A percentile compares a stretch with the other conserved stretches of the same genome.
phyloP scores from a whole-genome alignment of 129 eudicot species.

The Saposhnikovia divaricata region DNA sequence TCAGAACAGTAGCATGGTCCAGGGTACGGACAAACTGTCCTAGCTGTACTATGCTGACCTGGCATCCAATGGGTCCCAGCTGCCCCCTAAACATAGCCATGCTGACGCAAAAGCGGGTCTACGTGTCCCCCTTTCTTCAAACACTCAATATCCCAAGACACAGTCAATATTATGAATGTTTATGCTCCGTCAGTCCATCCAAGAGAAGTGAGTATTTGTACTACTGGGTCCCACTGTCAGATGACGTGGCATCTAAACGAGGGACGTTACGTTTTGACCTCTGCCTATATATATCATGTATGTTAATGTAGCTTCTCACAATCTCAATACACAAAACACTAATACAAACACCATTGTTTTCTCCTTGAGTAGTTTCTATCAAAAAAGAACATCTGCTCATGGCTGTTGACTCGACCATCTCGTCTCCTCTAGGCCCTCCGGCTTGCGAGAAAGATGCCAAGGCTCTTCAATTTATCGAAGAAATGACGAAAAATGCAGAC shows the following conservation, averaged over 20 bases:
- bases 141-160: slow-evolving; percentile 17
- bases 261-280: not conserved
- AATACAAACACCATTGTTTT: not conserved
- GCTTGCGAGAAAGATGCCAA: slow-evolving; percentile 50
- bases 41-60: slow-evolving; percentile 30
- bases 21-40: slow-evolving; percentile 28
- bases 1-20: slow-evolving; percentile 37
- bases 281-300: slow-evolving; percentile 9
- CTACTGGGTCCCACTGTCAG: not conserved
- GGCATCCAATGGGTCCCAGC: slow-evolving; percentile 30
- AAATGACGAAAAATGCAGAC: slow-evolving; percentile 53
- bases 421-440: slow-evolving; percentile 40
- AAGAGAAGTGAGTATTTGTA: not conserved
- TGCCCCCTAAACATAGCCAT: slow-evolving; percentile 16
- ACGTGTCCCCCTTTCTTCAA: slow-evolving; percentile 26
- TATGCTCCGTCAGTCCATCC: slow-evolving; percentile 41
- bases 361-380: not conserved
- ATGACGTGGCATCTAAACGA: slow-evolving; percentile 21
- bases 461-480: slow-evolving; percentile 67
- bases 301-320: not conserved
- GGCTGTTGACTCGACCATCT: slow-evolving; percentile 36
- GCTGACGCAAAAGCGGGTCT: slow-evolving; percentile 38
- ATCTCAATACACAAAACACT: not conserved
- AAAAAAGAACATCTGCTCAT: slow-evolving; percentile 14
- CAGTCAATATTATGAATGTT: not conserved